Evolutionary conservation across 352 stramenopile genomes (phyloP), one percentile per base, ranked within the genome.

Genomic region (Globisporangium cystogenes): DNA sequence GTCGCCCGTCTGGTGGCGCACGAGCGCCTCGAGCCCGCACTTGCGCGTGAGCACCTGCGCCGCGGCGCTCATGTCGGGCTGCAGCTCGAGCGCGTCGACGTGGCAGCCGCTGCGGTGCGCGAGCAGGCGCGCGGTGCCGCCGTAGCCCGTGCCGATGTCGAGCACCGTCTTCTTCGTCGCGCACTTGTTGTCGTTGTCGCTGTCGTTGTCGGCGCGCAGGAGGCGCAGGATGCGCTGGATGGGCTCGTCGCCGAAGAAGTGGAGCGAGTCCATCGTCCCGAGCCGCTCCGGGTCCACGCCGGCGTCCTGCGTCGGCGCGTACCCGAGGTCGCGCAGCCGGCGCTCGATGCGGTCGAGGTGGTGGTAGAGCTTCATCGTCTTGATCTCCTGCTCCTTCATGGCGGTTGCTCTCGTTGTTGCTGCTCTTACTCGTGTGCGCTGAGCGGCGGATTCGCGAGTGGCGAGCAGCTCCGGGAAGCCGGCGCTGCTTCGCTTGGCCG

Each of bases 121-220:
- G 24, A 97, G 62, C 65, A 96, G 76, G 18, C 90, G 67, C 33
- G 86, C 90, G 5, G 87, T 95, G 51, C 87, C 84, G 55, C 90
- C 90, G 58, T 94, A 93, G 20, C 90, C 90, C 51, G 87, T 90
- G 50, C 88, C 90, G 39, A 97, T 82, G 60, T 97, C 88, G 44
- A 97, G 68, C 48, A 97, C 85, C 16, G 45, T 59, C 27, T 64
- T 70, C 18, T 21, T 18, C 7, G 12, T 0, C 12, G 18, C 18
- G 40, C n/a, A 24, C 14, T 24, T 43, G 11, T 46, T 33, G 7
- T 43, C 50, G 18, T 37, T 46, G 18, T 56, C 46, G 44, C 15
- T n/a, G 10, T 21, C 7, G 8, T 45, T 70, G 48, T 57, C 31
- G 1, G 48, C 45, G 36, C 33, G 51, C 31, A 81, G 62, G 21